A percentile compares a stretch with the other conserved stretches of the same genome.
Evolutionary conservation across 2,329 filamentous ascomycete genomes (phyloP).

Genomic region (Teratosphaeriaceae sp.): DNA sequence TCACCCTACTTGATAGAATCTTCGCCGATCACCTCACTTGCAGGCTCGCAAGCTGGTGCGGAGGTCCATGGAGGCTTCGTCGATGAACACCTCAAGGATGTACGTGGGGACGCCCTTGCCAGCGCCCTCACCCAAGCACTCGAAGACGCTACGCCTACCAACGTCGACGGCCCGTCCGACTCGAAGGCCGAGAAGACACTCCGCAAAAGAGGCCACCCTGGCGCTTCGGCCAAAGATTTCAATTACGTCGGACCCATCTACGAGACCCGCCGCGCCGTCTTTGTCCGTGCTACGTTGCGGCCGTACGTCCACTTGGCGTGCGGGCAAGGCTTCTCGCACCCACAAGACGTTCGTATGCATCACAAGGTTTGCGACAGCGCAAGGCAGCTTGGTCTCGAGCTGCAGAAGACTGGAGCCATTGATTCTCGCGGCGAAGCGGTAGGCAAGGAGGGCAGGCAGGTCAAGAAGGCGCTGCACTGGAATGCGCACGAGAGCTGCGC

Average conservation of each 20-base stretch:
- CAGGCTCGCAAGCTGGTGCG: too few relatives aligned
- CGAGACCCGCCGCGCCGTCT: slow-evolving; percentile 15
- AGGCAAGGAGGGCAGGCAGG: too few relatives aligned
- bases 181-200: neutral
- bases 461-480: slow-evolving; percentile 8
- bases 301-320: slow-evolving; percentile 23
- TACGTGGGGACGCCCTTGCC: too few relatives aligned
- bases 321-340: slow-evolving; percentile 18
- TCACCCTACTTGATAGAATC: too few relatives aligned
- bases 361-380: slow-evolving; percentile 13
- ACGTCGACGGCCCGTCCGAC: neutral
- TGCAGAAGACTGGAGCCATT: too few relatives aligned
- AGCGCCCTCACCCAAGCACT: too few relatives aligned
- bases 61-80: too few relatives aligned
- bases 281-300: slow-evolving; percentile 13
- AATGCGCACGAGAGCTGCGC: slow-evolving; percentile 18
- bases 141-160: too few relatives aligned
- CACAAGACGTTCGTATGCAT: slow-evolving; percentile 20
- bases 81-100: too few relatives aligned
- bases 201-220: neutral
- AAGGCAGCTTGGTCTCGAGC: too few relatives aligned
- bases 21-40: too few relatives aligned
- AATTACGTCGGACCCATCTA: slow-evolving; percentile 17
- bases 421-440: too few relatives aligned
- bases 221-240: slow-evolving; percentile 5